phyloP scores from a whole-genome alignment of 176 grass and related monocot genomes.

The Metroxylon sagu region DNA sequence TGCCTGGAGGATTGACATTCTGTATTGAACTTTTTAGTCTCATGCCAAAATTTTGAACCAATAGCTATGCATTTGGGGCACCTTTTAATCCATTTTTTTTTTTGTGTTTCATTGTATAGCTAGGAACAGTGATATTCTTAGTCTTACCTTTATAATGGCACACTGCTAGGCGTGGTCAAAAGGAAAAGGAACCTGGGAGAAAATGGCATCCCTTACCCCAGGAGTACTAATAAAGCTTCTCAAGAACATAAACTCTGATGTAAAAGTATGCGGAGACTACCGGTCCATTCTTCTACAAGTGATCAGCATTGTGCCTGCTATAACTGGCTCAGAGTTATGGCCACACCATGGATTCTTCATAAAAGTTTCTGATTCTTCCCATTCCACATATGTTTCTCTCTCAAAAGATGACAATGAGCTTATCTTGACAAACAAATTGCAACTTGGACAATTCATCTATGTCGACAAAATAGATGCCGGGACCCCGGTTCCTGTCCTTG shows the following conservation, averaged over 20 bases:
- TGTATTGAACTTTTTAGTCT: no score
- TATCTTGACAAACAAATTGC: slow-evolving; percentile 88
- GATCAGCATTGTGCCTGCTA: slow-evolving; percentile 90
- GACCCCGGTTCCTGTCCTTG: slow-evolving; percentile 76
- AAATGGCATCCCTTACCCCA: slow-evolving; percentile 96
- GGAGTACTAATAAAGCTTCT: slow-evolving; percentile 89
- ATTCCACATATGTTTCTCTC: slow-evolving; percentile 92
- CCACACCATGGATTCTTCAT: slow-evolving; percentile 99
- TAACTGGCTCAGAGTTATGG: slow-evolving; percentile 86
- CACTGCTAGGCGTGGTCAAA: not conserved
- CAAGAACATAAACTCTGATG: slow-evolving; percentile 85
- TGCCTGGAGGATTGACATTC: no score
- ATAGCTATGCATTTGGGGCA: no score
- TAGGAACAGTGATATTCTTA: no score
- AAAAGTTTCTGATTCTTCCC: slow-evolving; percentile 95
- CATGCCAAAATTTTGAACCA: no score
- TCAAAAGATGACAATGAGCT: slow-evolving; percentile 96
- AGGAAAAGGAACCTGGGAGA: not conserved
- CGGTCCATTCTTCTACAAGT: slow-evolving; percentile 98
- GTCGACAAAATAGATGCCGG: slow-evolving; percentile 88
- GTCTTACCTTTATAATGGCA: no score
- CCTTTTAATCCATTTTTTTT: no score
- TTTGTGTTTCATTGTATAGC: no score
- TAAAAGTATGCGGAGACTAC: slow-evolving; percentile 89
- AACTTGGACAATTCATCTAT: slow-evolving; percentile 97